Percentiles rank a stretch among this genome's conserved stretches.
phyloP scores from a whole-genome alignment of 352 stramenopile species.

The Pythium grandisporangium region DNA sequence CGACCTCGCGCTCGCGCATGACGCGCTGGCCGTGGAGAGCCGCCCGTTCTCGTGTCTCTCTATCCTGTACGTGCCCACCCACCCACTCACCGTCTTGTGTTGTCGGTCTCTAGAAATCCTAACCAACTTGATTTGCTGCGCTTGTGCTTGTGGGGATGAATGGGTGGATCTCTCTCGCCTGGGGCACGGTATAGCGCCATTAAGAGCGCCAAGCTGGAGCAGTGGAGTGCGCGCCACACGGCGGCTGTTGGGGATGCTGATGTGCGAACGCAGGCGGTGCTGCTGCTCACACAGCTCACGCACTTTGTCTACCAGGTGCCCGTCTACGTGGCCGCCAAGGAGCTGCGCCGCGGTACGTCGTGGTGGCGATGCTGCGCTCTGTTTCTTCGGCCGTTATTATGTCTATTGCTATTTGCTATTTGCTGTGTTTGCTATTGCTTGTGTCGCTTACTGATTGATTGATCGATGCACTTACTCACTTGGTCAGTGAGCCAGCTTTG shows the following conservation, averaged over 20 bases:
- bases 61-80: conserved; percentile 53
- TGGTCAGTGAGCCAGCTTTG: conserved; percentile 41
- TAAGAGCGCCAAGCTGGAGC: conserved; percentile 53
- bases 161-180: not conserved
- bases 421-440: too few species aligned
- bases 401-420: too few species aligned
- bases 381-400: not conserved
- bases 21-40: conserved; percentile 34
- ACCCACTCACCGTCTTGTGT: too few species aligned
- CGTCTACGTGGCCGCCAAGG: conserved; percentile 32
- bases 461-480: not conserved
- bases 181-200: conserved; percentile 16
- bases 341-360: conserved; percentile 37
- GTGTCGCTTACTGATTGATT: too few species aligned
- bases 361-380: not conserved
- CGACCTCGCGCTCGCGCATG: conserved; percentile 41
- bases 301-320: conserved; percentile 45
- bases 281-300: conserved; percentile 25
- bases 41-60: conserved; percentile 32
- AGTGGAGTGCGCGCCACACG: conserved; percentile 15
- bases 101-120: too few species aligned
- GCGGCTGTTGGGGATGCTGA: conserved; percentile 13
- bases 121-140: not conserved
- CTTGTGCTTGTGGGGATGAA: not conserved
- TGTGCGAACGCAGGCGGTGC: conserved; percentile 10